Base-by-base conservation (phyloP, 1,284 basidiomycete species). In the Sphagnurus paluster region DNA sequence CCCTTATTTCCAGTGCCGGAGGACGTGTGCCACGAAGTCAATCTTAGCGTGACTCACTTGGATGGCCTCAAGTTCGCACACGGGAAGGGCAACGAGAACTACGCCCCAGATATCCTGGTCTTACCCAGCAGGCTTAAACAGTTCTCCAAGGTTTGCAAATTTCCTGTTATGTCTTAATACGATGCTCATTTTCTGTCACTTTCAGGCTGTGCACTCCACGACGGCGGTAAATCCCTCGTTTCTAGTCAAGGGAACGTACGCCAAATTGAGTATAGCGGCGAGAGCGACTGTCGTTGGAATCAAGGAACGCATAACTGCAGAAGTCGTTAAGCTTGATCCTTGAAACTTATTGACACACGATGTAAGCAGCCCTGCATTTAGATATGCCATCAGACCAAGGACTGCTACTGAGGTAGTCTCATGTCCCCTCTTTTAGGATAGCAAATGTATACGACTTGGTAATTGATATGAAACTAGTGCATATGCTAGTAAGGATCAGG, bases 1-100 rank as follows among this genome's bases (percentile, higher is more conserved):
- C 97, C 97, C 0, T 66, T 98, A 35, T 98, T 96, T 63, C 96
- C 96, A 2, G 79, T 86, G 0, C 93, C 96, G 0, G 64, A 78
- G 11, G 82, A 87, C 2, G 67, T 89, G 13, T 73, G 84, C 0
- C 74, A 78, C 26, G 91, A 93, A 59, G 82, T 97, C 43, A 94
- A 94, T 58, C 76, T 98, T 21, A 93, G 96, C 60, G 75, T 95
- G 11, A 84, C 87, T 16, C 93, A 96, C 65, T 75, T 71, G 13
- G 74, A 77, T 9, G 68, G 69, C 5, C 65, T 85, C 14, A 71
- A 64, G 21, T 61, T 86, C 5, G 68, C 72, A 26, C 64, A 70
- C 29, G 48, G 44, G 16, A n/a, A n/a, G n/a, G n/a, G n/a, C n/a
- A 66, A 66, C 4, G 60, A 72, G 13, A 71, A 74, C 21, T 66